Percentiles rank a stretch among this genome's conserved stretches.
Conservation (phyloP, 129 eudicot species). For the Glebionis coronaria region DNA sequence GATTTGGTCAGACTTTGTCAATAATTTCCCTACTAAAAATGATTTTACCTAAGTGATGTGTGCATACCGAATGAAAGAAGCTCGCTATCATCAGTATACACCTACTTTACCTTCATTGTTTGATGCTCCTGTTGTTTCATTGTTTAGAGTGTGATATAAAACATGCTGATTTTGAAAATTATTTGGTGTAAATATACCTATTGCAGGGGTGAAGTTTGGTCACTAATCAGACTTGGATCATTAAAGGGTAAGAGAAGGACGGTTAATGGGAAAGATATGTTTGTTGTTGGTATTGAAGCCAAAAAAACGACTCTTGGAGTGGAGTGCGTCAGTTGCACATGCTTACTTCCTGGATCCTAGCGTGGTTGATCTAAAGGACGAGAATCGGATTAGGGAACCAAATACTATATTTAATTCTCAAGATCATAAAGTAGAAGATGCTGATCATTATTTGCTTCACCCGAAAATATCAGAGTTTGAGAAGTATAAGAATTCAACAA, state of each 20-base stretch:
- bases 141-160: constrained; percentile 89
- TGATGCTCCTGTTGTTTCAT: too few species aligned
- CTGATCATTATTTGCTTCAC: constrained; percentile 17
- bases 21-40: too few species aligned
- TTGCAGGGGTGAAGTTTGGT: constrained; percentile 61
- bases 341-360: constrained; percentile 46
- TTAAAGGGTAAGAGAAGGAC: constrained; percentile 59
- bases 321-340: constrained; percentile 85
- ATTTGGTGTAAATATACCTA: too few species aligned
- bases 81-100: too few species aligned
- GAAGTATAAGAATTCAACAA: constrained; percentile 23
- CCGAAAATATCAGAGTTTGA: constrained; percentile 19
- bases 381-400: constrained; percentile 7
- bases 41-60: too few species aligned
- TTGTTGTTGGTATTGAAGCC: constrained; percentile 40
- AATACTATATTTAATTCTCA: constrained; percentile 8
- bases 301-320: constrained; percentile 73
- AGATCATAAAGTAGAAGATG: constrained; percentile 23
- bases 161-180: constrained; percentile 93
- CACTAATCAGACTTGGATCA: constrained; percentile 57
- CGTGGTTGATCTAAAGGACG: constrained; percentile 22
- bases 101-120: too few species aligned
- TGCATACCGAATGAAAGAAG: too few species aligned
- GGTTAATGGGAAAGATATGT: too few species aligned
- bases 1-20: too few species aligned